Evolutionary conservation across 257 asterid species (phyloP).

Genomic region (Datura wrightii): DNA sequence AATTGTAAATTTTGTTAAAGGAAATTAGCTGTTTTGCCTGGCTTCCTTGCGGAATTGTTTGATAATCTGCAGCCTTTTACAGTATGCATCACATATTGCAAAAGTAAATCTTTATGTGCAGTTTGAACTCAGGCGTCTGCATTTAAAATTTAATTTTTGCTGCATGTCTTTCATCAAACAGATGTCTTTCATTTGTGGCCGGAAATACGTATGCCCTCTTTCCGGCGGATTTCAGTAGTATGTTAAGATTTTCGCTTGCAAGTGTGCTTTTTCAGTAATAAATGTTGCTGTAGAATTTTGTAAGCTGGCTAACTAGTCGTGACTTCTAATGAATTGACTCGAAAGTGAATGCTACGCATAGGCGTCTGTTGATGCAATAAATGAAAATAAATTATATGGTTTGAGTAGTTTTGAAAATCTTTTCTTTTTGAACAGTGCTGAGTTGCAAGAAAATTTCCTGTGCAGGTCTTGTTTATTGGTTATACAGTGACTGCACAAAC

Average conservation of each 20-base stretch:
- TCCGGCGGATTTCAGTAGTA: background rate
- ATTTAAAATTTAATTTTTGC: too few relatives aligned
- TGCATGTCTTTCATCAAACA: background rate
- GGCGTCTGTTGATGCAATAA: background rate
- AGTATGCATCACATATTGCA: background rate
- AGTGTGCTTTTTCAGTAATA: background rate
- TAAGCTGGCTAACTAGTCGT: background rate
- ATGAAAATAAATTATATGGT: background rate
- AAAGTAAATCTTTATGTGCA: background rate
- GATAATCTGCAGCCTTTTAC: background rate
- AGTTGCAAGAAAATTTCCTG: background rate
- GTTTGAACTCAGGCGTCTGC: background rate
- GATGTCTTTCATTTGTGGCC: background rate
- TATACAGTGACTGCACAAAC: slow-evolving; percentile 31
- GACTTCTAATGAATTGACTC: background rate
- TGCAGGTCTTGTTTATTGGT: slow-evolving; percentile 36
- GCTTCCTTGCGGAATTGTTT: background rate
- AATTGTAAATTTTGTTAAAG: background rate
- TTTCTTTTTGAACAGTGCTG: background rate
- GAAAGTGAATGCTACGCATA: background rate
- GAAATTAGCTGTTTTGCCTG: background rate
- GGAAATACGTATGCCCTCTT: background rate
- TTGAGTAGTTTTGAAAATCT: background rate
- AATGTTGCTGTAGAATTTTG: background rate
- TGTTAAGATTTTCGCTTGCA: background rate